These are phyloP conservation scores for Oidiodendron maius DNA, from an alignment of 495 filamentous ascomycete genomes.

Conservation along the genomic window DNA sequence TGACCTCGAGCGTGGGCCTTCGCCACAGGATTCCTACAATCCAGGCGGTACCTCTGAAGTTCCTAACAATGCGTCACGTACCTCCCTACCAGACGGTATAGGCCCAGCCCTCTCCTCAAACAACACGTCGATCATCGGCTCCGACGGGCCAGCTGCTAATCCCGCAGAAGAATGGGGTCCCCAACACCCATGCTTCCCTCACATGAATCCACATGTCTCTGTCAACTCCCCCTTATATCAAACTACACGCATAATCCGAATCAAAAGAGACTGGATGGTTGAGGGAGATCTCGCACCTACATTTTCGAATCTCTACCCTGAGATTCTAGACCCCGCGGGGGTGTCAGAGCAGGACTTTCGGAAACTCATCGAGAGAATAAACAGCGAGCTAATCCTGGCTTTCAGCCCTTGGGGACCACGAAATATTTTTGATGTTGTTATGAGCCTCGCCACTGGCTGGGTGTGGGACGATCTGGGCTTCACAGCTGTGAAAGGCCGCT, in stretches of 20 bases:
- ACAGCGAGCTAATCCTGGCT: slow-evolving; percentile 60
- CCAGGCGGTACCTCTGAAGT: slow-evolving; percentile 21
- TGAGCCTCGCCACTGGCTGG: slow-evolving; percentile 83
- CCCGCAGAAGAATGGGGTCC: slow-evolving; percentile 69
- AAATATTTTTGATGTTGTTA: slow-evolving; percentile 67
- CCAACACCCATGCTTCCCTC: slow-evolving; percentile 85
- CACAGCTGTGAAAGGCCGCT: slow-evolving; percentile 60
- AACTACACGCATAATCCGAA: slow-evolving; percentile 83
- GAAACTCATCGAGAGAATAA: slow-evolving; percentile 68
- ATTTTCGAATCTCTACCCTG: slow-evolving; percentile 90
- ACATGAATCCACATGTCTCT: slow-evolving; percentile 88
- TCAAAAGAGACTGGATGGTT: slow-evolving; percentile 85
- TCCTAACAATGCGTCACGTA: slow-evolving; percentile 28
- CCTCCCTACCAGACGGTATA: slow-evolving; percentile 34
- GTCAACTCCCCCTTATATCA: slow-evolving; percentile 63
- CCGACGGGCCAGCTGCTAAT: slow-evolving; percentile 27
- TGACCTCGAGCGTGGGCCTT: slow-evolving; percentile 44
- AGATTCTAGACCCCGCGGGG: slow-evolving; percentile 81
- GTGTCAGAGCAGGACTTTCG: slow-evolving; percentile 79
- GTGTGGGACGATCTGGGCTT: slow-evolving; percentile 86
- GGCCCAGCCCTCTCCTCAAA: slow-evolving; percentile 43
- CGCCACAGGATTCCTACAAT: slow-evolving; percentile 17
- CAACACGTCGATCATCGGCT: slow-evolving; percentile 47
- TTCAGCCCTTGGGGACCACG: slow-evolving; percentile 67
- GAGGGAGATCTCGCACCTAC: slow-evolving; percentile 87